Conservation (phyloP, 495 filamentous ascomycete species). For the Cladorrhinum samala region DNA sequence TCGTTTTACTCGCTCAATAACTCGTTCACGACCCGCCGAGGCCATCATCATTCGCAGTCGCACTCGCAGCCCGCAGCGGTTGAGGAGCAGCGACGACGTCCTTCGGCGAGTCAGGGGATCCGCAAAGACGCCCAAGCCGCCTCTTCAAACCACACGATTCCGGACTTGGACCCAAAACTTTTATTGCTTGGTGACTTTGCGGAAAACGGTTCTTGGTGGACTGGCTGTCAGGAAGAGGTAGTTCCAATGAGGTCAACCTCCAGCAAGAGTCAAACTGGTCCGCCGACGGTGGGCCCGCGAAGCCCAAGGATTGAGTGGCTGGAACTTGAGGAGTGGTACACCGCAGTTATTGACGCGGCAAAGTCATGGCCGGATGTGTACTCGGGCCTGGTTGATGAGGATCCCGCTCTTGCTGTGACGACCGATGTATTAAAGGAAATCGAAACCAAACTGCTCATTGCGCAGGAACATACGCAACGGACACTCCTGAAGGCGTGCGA, state of each 20-base stretch:
- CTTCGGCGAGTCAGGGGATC: constrained; percentile 10
- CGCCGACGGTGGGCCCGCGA: constrained; percentile 48
- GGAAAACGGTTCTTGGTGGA: constrained; percentile 85
- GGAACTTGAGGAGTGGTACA: constrained; percentile 68
- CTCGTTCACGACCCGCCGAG: constrained; percentile 54
- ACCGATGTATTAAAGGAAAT: constrained; percentile 41
- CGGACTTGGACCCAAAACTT: constrained; percentile 65
- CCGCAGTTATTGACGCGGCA: constrained; percentile 54
- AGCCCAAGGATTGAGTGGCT: constrained; percentile 74
- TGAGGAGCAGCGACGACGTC: constrained; percentile 13
- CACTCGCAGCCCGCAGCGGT: background rate
- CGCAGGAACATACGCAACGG: constrained; percentile 59
- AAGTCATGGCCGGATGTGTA: constrained; percentile 52
- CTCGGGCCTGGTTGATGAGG: constrained; percentile 34
- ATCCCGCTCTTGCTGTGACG: constrained; percentile 16
- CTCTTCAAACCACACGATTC: constrained; percentile 28
- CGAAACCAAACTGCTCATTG: constrained; percentile 57
- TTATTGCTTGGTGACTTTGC: constrained; percentile 72
- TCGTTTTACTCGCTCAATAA: constrained; percentile 65
- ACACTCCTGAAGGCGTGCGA: constrained; percentile 78
- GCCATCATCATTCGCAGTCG: constrained; percentile 9
- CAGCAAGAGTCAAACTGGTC: constrained; percentile 28
- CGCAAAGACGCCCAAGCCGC: constrained; percentile 22
- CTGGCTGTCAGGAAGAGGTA: constrained; percentile 47
- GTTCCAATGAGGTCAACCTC: constrained; percentile 29